phyloP scores from a whole-genome alignment of 441 rosid species.

The Erodium chrysanthum region DNA sequence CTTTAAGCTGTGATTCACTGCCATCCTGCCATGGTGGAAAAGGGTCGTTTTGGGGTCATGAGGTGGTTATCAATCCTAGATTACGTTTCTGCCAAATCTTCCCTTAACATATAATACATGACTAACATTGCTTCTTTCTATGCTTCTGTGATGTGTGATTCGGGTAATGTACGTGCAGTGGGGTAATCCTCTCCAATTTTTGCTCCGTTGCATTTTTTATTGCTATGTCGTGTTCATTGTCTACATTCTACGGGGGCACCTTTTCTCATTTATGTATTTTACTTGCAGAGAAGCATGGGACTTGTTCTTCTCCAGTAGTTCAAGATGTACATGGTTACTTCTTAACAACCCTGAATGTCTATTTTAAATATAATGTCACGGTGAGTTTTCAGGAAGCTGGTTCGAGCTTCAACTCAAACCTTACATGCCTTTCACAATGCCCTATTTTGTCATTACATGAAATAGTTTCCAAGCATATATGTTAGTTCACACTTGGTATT shows the following conservation, averaged over 20 bases:
- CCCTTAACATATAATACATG: constrained; percentile 10
- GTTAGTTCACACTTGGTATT: background rate
- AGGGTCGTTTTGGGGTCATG: constrained; percentile 92
- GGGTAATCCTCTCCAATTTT: constrained; percentile 53
- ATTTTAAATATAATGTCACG: constrained; percentile 72
- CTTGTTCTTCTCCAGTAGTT: constrained; percentile 66
- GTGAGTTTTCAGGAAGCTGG: constrained; percentile 36
- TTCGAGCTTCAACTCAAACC: constrained; percentile 8
- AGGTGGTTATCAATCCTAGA: constrained; percentile 34
- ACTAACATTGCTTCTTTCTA: constrained; percentile 33
- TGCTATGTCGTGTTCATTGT: constrained; percentile 10
- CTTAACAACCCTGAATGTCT: constrained; percentile 52
- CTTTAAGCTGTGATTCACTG: constrained; percentile 57
- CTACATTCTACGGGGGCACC: no score
- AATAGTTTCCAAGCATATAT: background rate
- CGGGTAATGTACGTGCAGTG: constrained; percentile 45
- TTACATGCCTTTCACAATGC: no score
- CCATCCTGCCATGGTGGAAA: constrained; percentile 61
- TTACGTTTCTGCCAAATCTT: constrained; percentile 11
- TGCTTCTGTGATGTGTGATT: constrained; percentile 28
- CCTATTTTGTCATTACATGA: background rate
- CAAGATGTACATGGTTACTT: constrained; percentile 71
- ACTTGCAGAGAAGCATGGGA: constrained; percentile 86
- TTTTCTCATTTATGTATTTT: constrained; percentile 11
- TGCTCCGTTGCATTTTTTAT: constrained; percentile 13